Conservation (phyloP, 2,329 filamentous ascomycete genomes). For the Alternaria panax region DNA sequence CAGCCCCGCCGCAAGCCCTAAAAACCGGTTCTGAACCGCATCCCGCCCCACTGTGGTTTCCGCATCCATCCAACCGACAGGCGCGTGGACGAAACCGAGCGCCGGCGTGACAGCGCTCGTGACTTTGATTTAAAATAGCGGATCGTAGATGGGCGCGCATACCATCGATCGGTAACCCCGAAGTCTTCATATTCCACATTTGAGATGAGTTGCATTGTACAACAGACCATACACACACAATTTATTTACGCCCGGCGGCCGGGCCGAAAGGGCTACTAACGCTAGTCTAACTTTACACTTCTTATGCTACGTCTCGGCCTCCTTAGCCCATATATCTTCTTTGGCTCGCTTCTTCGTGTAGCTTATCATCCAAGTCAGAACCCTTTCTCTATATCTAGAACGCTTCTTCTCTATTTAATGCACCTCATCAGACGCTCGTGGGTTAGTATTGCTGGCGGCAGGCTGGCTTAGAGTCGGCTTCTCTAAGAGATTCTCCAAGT, state of each 20-base stretch:
- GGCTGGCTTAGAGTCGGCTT: conserved; percentile 10
- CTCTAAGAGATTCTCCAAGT: conserved; percentile 6
- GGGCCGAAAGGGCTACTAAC: conserved; percentile 15
- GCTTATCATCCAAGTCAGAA: conserved; percentile 3
- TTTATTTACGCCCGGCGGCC: conserved; percentile 11
- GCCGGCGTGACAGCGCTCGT: no score
- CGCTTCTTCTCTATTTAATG: conserved; percentile 7
- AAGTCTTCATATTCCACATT: no score
- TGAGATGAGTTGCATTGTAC: no score
- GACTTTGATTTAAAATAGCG: no score
- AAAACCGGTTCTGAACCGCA: no score
- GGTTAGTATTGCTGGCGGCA: conserved; percentile 13
- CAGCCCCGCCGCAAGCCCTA: no score
- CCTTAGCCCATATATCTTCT: conserved; percentile 13
- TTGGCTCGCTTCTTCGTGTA: conserved; percentile 4
- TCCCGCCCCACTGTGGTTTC: no score
- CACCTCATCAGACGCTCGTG: conserved; percentile 4
- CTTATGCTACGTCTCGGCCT: conserved; percentile 10
- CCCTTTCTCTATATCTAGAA: conserved; percentile 6
- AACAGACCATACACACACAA: conserved; percentile 14
- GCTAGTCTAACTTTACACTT: conserved; percentile 14
- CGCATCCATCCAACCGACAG: no score
- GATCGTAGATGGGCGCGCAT: no score
- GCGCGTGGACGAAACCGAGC: no score
- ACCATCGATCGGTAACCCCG: no score